phyloP scores from a whole-genome alignment of 805 yeast species.

The Saccharomycopsis guyanensis region DNA sequence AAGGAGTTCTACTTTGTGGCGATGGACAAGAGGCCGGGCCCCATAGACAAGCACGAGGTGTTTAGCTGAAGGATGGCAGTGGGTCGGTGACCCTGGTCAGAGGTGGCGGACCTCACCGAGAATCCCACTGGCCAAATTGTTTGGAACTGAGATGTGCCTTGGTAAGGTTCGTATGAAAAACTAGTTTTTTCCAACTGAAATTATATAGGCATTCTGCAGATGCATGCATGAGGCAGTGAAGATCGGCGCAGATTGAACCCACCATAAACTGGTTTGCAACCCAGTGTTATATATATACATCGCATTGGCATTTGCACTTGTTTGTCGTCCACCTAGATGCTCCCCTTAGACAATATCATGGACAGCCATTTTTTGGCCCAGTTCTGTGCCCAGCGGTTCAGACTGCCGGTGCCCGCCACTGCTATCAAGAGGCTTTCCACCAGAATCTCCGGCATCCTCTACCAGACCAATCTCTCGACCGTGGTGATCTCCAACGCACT shows the following conservation, averaged over 20 bases:
- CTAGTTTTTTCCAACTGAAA: neutral
- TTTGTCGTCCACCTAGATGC: neutral
- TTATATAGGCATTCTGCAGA: neutral
- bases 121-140: neutral
- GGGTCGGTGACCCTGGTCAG: too few species aligned
- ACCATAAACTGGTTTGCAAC: neutral
- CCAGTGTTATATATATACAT: too few species aligned
- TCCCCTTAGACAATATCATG: neutral
- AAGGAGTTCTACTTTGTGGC: slow-evolving; percentile 79
- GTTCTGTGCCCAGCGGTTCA: neutral
- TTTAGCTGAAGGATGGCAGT: slow-evolving; percentile 24
- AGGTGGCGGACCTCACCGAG: neutral
- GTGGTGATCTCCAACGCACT: slow-evolving; percentile 15
- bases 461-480: slow-evolving; percentile 17
- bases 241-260: neutral
- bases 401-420: neutral
- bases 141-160: neutral
- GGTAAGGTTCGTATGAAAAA: neutral
- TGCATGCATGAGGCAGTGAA: neutral
- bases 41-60: slow-evolving; percentile 37
- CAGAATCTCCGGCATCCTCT: slow-evolving; percentile 13
- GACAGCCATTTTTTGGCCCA: neutral
- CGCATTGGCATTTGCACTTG: neutral
- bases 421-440: slow-evolving; percentile 1
- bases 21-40: slow-evolving; percentile 34